Evolutionary conservation across 768 basidiomycete species (phyloP).

Genomic region (Tylopilus plumbeoviolaceoides): DNA sequence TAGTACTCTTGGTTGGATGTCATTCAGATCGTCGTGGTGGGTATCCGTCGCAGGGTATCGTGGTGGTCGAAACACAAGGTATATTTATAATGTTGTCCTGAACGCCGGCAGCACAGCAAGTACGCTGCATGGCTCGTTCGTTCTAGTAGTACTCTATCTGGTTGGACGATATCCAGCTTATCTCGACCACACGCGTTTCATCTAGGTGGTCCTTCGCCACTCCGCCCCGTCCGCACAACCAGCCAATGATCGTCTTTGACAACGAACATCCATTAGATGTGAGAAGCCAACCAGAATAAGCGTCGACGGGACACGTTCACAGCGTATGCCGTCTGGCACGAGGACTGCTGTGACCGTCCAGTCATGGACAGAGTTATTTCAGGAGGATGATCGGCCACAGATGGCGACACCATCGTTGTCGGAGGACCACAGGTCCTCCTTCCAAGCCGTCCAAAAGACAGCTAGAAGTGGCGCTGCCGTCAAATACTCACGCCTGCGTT

Average conservation of each 20-base stretch:
- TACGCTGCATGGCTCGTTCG: too few species aligned
- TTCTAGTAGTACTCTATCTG: background rate
- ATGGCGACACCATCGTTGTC: background rate
- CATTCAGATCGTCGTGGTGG: conserved; percentile 18
- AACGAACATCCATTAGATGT: background rate
- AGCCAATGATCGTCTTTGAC: background rate
- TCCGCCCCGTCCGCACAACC: background rate
- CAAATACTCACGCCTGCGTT: background rate
- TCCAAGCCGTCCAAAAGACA: too few species aligned
- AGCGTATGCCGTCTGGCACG: background rate
- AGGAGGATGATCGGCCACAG: background rate
- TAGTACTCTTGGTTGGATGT: conserved; percentile 26
- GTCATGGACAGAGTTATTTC: background rate
- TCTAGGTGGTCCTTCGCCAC: conserved; percentile 6
- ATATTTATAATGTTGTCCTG: too few species aligned
- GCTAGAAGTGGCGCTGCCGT: background rate
- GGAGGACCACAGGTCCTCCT: too few species aligned
- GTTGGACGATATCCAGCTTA: background rate
- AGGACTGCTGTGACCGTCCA: background rate
- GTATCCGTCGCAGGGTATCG: conserved; percentile 20
- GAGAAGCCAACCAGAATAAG: background rate
- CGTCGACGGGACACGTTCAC: background rate
- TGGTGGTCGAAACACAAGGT: background rate
- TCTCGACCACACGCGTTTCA: background rate
- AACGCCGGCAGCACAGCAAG: too few species aligned